These are phyloP conservation scores for Chenopodium album DNA, from an alignment of 148 eudicot species.

Conservation along the genomic window DNA sequence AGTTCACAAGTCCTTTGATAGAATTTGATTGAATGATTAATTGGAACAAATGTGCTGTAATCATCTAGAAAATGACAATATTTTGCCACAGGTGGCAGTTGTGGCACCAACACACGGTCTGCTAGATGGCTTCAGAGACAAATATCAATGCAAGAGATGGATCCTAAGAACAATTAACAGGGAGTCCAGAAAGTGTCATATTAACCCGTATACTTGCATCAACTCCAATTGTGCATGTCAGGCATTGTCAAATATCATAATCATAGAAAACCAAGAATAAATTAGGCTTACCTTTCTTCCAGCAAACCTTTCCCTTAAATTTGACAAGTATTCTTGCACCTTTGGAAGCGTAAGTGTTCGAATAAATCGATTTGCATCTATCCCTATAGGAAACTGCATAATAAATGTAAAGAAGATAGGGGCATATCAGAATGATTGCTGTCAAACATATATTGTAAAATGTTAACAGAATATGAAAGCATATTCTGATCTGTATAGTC, in stretches of 20 bases:
- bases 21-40: no score
- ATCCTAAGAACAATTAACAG: no score
- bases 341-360: conserved; percentile 66
- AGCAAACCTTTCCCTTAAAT: conserved; percentile 78
- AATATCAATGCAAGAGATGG: no score
- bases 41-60: no score
- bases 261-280: not conserved
- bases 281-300: conserved; percentile 71
- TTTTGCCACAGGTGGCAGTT: no score
- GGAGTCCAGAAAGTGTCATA: conserved; percentile 25
- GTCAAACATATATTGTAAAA: not conserved
- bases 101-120: no score
- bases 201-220: conserved; percentile 70
- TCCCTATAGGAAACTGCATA: conserved; percentile 87
- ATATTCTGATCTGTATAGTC: no score
- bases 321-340: conserved; percentile 74
- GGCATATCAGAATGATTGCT: not conserved
- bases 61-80: no score
- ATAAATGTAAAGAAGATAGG: not conserved
- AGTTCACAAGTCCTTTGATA: no score
- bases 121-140: conserved; percentile 51
- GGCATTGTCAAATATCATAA: not conserved
- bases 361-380: conserved; percentile 91
- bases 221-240: conserved; percentile 76
- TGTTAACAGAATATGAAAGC: no score